Base-by-base conservation (phyloP, 2,329 filamentous ascomycete genomes). In the Hortaea sp. region DNA sequence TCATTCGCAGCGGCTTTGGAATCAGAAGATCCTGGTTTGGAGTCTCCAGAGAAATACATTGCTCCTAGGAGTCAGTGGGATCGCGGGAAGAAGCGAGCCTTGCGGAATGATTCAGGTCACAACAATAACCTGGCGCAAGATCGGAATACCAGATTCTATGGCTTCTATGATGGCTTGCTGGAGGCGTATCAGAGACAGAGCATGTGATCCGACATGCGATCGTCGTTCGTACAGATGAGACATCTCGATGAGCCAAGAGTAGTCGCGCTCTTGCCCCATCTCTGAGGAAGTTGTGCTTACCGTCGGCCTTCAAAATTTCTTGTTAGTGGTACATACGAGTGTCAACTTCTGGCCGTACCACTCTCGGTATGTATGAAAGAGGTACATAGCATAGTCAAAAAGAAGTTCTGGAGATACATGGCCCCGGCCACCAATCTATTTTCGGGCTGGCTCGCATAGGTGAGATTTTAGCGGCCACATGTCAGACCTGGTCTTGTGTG, bases 71-170 rank as follows among this genome's bases (percentile, higher is more conserved):
- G 20, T 20, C 20, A 20, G 20, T 20, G 20, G 20, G 20, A 20
- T 20, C 20, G 20, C 20, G 20, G 20, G 20, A 20, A 20, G 20
- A 20, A 20, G 20, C 20, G 20, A 20, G n/a, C 32, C 9, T n/a
- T 35, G 32, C 32, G 32, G 32, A 9, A 9, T 9, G 32, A 9
- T 35, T 35, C 32, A 9, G 20, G 20, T 20, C 7, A 35, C 32
- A n/a, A n/a, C 32, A 9, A 35, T 9, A 9, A 35, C 7, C 32
- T 35, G n/a, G 32, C 32, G 7, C 9, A 9, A 35, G 44, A 32
- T 6, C 39, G 55, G 29, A 44, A 55, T 34, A 57, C 51, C 1
- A 44, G n/a, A 13, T 57, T 55, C 42, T 59, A 59, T 44, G 54
- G 46, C 4, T 59, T 57, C 32, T 59, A 56, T 35, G 53, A 57